Conservation (phyloP, 164 flowering plant genomes). For the Stephania cephalantha region DNA sequence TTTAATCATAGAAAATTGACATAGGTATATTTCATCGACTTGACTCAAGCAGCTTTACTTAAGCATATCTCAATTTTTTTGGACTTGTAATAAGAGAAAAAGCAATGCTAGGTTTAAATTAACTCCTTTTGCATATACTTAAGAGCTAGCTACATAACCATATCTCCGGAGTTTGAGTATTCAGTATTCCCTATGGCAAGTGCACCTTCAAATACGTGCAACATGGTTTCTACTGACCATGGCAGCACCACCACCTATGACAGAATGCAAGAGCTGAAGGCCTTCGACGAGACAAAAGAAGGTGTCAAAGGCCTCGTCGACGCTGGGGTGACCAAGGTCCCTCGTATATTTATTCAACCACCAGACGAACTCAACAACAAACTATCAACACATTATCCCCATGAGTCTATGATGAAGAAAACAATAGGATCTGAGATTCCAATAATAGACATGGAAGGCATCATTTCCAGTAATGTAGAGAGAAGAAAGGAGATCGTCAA, state of each 20-base stretch:
- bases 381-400: not conserved
- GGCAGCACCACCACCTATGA: not conserved
- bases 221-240: not conserved
- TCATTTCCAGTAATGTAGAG: not conserved
- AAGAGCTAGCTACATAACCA: no score
- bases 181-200: no score
- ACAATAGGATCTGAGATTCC: not conserved
- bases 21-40: no score
- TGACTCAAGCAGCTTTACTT: no score
- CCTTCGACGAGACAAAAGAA: not conserved
- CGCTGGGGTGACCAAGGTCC: not conserved
- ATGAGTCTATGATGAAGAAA: not conserved
- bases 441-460: not conserved
- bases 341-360: not conserved
- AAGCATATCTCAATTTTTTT: no score
- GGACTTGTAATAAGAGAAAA: no score
- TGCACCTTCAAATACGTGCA: no score
- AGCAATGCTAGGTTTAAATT: no score
- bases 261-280: not conserved
- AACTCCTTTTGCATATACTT: no score
- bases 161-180: no score
- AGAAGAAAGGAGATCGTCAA: not conserved
- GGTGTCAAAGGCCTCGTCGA: slow-evolving; percentile 7
- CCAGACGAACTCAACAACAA: not conserved
- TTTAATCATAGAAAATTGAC: no score